Percentiles rank a stretch among this genome's conserved stretches.
Conservation (phyloP, 2,329 filamentous ascomycete species). For the Zymoseptoria pseudotritici region DNA sequence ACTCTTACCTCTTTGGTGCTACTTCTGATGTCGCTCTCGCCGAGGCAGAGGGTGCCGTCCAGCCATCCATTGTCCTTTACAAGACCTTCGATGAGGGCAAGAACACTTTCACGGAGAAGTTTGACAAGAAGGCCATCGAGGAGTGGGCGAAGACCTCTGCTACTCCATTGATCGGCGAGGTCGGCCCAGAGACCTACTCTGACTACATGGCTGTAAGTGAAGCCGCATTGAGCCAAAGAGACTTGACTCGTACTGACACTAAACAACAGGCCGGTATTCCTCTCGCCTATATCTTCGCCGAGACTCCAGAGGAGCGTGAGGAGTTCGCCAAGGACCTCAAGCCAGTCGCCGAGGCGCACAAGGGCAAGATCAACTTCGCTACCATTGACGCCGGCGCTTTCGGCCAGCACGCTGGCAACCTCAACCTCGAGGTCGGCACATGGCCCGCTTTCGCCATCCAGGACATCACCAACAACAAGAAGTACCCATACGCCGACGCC, state of each 20-base stretch:
- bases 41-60: conserved; percentile 81
- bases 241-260: not conserved
- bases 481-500: conserved; percentile 66
- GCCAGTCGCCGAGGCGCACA: conserved; percentile 81
- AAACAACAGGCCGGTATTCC: conserved; percentile 65
- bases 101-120: conserved; percentile 71
- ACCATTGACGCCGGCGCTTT: conserved; percentile 94
- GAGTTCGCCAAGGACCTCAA: conserved; percentile 70
- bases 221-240: not conserved
- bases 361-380: conserved; percentile 93
- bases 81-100: conserved; percentile 98
- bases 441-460: conserved; percentile 98
- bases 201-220: conserved; percentile 73
- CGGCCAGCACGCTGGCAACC: conserved; percentile 89
- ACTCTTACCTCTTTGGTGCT: conserved; percentile 87
- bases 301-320: conserved; percentile 82
- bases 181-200: conserved; percentile 93
- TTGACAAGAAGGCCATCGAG: conserved; percentile 72
- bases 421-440: conserved; percentile 91
- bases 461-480: conserved; percentile 88
- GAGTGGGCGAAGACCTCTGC: conserved; percentile 77
- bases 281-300: conserved; percentile 95
- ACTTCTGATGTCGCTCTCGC: conserved; percentile 77
- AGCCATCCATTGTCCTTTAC: conserved; percentile 86
- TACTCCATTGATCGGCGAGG: conserved; percentile 87